These are phyloP conservation scores for Exophiala spinifera DNA, from an alignment of 2,329 filamentous ascomycete genomes.

Conservation along the genomic window DNA sequence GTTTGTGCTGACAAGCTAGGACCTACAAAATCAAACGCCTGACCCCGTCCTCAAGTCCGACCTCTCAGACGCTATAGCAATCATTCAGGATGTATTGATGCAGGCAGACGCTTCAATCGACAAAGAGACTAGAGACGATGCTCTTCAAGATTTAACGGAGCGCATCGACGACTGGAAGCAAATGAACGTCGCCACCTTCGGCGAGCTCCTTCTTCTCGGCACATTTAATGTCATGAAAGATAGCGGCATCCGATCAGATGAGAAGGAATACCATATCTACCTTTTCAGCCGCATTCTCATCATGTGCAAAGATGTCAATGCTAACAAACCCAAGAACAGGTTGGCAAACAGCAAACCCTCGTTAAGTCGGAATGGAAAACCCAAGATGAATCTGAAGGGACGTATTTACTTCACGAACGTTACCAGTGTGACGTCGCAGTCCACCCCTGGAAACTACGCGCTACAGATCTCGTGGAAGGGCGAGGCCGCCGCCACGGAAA, in stretches of 20 bases:
- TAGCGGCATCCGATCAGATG: conserved; percentile 37
- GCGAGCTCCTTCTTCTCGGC: conserved; percentile 80
- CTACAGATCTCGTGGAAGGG: conserved; percentile 99
- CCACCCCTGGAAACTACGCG: conserved; percentile 86
- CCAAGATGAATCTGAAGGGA: conserved; percentile 82
- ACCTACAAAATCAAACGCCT: conserved; percentile 79
- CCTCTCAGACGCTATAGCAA: conserved; percentile 71
- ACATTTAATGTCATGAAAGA: conserved; percentile 87
- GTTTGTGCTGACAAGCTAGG: conserved; percentile 47
- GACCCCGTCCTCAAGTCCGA: conserved; percentile 69
- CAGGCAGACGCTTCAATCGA: conserved; percentile 90
- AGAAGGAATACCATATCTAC: conserved; percentile 84
- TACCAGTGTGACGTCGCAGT: conserved; percentile 83
- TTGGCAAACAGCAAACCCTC: conserved; percentile 65
- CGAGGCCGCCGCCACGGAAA: conserved; percentile 83
- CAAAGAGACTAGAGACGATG: conserved; percentile 78
- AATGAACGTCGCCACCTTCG: conserved; percentile 86
- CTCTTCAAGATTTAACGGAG: conserved; percentile 73
- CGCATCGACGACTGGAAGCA: conserved; percentile 98
- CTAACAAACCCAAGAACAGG: conserved; percentile 73
- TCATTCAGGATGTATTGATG: conserved; percentile 75
- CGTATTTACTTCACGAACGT: conserved; percentile 99
- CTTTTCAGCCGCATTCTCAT: conserved; percentile 93
- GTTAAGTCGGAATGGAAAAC: conserved; percentile 67
- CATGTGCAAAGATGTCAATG: conserved; percentile 92